Base-by-base conservation (phyloP, 2,329 filamentous ascomycete genomes). In the Neonectria faginata region DNA sequence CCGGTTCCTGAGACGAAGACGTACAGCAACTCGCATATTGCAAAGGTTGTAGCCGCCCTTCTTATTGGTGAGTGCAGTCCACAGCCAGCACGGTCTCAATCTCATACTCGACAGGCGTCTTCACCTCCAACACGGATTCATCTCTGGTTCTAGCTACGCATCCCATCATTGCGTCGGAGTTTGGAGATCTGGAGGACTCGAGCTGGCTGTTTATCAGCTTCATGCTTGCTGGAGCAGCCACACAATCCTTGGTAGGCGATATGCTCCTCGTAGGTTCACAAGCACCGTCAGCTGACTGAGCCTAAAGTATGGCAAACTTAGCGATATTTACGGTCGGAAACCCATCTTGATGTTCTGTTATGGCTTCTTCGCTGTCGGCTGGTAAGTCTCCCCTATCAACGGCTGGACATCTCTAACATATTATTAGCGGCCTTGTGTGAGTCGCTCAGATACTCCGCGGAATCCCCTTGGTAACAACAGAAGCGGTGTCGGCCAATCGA, bases 121-220 rank as follows among this genome's bases (percentile, higher is more conserved):
- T 93, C 68, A 85, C 91, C 12, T 85, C 86, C 7, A 89, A 89
- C 59, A 85, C 86, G 16, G 91, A 93, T 71, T 78, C 80, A 0
- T 89, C 88, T 1, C 79, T 93, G 0, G 84, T 93, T 0, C 79
- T 93, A 33, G 90, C 91, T 0, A 91, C 90, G 0, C 88, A 91
- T 62, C 85, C 86, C 1, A 81, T 80, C 3, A 88, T 90, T 57
- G 85, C 87, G 0, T 90, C 88, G 10, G 85, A 89, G 58, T 90
- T 90, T 69, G 79, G 84, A 57, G 81, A 82, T 36, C 73, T 90
- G 5, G 82, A 82, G 16, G 82, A 86, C 56, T 88, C 87, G 3
- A 87, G 83, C 63, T 77, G 74, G 77, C 53, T 79, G 0, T 74
- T 78, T 11, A 75, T 75, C 0, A 70, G 74, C 3, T 79, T 78